Conservation (phyloP, 2,329 filamentous ascomycete species). For the Diaporthe humulicola region DNA sequence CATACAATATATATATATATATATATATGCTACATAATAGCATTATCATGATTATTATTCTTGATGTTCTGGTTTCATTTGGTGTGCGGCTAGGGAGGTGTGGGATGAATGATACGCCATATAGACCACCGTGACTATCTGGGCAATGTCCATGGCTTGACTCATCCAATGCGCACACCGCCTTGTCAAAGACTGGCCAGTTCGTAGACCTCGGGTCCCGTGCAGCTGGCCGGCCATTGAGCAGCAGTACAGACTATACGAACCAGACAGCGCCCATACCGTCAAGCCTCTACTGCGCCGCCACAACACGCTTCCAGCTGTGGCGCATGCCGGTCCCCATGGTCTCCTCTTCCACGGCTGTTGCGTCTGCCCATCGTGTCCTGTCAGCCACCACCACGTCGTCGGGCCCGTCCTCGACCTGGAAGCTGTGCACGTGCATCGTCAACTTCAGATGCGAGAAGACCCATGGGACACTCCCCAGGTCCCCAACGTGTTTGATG, state of each 20-base stretch:
- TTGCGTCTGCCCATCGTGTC: conserved; percentile 54
- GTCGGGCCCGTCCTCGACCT: conserved; percentile 45
- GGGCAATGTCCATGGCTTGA: no score
- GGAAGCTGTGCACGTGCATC: conserved; percentile 69
- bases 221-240: no score
- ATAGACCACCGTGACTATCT: no score
- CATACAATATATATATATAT: no score
- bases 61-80: no score
- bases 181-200: background rate
- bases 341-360: conserved; percentile 61
- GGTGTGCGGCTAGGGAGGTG: no score
- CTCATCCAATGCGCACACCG: background rate
- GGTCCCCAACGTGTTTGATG: conserved; percentile 53
- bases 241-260: background rate
- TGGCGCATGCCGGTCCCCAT: conserved; percentile 73
- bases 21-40: no score
- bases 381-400: conserved; percentile 4
- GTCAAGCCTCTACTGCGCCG: no score
- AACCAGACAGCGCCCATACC: background rate
- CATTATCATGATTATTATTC: no score
- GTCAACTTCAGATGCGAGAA: conserved; percentile 69
- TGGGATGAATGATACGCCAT: no score
- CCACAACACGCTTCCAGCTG: conserved; percentile 63
- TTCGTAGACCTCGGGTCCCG: background rate
- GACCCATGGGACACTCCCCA: conserved; percentile 69